These are phyloP conservation scores for Basipetospora chlamydospora DNA, from an alignment of 2,329 filamentous ascomycete species.

Conservation along the genomic window DNA sequence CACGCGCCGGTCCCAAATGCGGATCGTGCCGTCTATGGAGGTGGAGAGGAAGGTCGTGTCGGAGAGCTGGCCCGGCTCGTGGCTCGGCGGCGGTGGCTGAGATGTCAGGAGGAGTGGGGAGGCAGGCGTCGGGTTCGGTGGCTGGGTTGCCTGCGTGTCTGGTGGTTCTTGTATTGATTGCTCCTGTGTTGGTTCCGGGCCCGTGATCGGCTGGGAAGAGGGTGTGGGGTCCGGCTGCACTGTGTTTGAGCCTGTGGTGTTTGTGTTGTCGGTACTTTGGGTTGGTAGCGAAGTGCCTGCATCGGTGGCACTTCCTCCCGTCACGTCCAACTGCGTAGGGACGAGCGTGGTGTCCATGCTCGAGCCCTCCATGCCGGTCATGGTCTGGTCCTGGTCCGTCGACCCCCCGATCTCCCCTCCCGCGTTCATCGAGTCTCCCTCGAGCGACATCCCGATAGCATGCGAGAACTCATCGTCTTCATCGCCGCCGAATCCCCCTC, in stretches of 20 bases:
- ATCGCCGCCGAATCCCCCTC: constrained; percentile 47
- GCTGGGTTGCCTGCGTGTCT: not conserved
- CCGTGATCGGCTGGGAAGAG: not conserved
- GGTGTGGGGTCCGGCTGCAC: not conserved
- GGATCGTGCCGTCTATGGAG: constrained; percentile 71
- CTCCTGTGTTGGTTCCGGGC: no score
- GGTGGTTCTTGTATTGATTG: no score
- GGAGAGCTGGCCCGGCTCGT: constrained; percentile 44
- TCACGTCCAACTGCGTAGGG: no score
- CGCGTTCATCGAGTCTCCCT: constrained; percentile 17
- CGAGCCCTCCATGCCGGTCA: constrained; percentile 17
- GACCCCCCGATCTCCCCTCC: constrained; percentile 11
- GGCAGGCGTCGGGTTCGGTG: not conserved
- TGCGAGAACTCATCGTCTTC: constrained; percentile 65
- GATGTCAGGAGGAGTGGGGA: not conserved
- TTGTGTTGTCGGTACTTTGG: not conserved
- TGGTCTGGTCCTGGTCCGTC: constrained; percentile 23
- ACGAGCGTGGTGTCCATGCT: constrained; percentile 1
- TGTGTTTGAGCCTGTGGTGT: not conserved
- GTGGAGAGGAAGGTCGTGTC: constrained; percentile 79
- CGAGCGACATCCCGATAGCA: constrained; percentile 33
- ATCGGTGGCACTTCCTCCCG: no score
- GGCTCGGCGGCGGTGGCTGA: constrained; percentile 21
- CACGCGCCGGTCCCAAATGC: constrained; percentile 84
- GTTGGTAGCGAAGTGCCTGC: not conserved